Evolutionary conservation across 768 basidiomycete genomes (phyloP).

Genomic region (Amanita muscaria): DNA sequence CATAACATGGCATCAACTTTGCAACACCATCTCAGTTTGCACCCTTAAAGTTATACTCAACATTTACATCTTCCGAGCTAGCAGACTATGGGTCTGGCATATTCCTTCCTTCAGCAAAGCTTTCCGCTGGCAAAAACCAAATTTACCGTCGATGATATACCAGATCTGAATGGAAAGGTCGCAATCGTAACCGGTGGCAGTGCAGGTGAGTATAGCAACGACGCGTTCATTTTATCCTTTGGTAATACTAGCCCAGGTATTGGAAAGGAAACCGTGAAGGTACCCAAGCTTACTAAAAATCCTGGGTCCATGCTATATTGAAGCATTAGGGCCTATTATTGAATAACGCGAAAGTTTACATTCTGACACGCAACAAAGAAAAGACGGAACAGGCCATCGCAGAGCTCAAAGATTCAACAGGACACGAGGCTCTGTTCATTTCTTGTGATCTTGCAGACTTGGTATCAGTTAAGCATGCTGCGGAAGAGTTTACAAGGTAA

Average conservation of each 20-base stretch:
- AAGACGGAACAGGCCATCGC: slow-evolving; percentile 43
- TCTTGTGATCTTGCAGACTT: no score
- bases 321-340: slow-evolving; percentile 35
- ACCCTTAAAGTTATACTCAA: no score
- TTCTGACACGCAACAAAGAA: slow-evolving; percentile 38
- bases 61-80: no score
- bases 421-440: slow-evolving; percentile 34
- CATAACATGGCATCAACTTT: no score
- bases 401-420: slow-evolving; percentile 42
- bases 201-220: slow-evolving; percentile 13
- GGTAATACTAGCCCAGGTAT: slow-evolving; percentile 28
- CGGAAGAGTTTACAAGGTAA: slow-evolving; percentile 34
- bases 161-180: slow-evolving; percentile 40
- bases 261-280: slow-evolving; percentile 54
- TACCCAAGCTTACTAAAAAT: no score
- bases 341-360: slow-evolving; percentile 60
- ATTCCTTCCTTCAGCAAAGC: slow-evolving; percentile 22
- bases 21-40: no score
- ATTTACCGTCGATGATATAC: slow-evolving; percentile 38
- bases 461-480: no score
- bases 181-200: slow-evolving; percentile 27
- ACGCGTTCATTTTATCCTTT: background rate
- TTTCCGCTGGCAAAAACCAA: slow-evolving; percentile 35
- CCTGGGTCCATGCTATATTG: background rate
- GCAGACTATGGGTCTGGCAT: slow-evolving; percentile 22